Base-by-base conservation (phyloP, 1,139 yeast genomes). In the Debaryomyces sp. region DNA sequence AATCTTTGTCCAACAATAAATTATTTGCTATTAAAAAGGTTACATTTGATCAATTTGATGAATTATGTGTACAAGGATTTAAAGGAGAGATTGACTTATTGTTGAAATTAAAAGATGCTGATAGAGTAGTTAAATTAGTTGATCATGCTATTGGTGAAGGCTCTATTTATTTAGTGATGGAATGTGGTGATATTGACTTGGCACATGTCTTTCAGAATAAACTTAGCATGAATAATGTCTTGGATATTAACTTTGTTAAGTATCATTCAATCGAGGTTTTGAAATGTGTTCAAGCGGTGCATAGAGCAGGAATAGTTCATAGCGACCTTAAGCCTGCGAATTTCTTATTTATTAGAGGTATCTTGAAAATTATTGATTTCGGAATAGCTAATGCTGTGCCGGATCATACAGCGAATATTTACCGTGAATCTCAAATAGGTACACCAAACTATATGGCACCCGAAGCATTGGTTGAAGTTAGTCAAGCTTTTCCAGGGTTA, bases 391-490 rank as follows among this genome's bases (percentile, higher is more conserved):
- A 92, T 68, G 90, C 94, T 0, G 94, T 94, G 2, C 96, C 96
- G 1, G 97, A 92, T 49, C 90, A 90, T 61, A 94, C 99, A 0
- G 84, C 89, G 27, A 94, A 94, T 59, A 82, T 94, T 21, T 94
- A 92, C 62, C 78, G 98, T 50, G 96, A 90, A 53, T 82, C 91
- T 6, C 97, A 90, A 64, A 87, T 91, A 49, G 99, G 99, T 2
- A 94, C 99, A 0, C 97, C 97, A 2, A 90, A 89, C 64, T 94
- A 94, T 65, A 94, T 94, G 99, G 97, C 99, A 0, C 99, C 99
- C 0, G 99, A 94, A 65, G 90, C 98, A 0, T 72, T 92, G 49
- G 77, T 87, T 40, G 96, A 86, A 64, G 81, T 82, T 47, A 77
- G 66, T 50, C 74, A 70, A 49, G 52, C 64, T 1, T 59, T 62